Base-by-base conservation (phyloP, 1,284 basidiomycete species). In the Austroboletus niveus region DNA sequence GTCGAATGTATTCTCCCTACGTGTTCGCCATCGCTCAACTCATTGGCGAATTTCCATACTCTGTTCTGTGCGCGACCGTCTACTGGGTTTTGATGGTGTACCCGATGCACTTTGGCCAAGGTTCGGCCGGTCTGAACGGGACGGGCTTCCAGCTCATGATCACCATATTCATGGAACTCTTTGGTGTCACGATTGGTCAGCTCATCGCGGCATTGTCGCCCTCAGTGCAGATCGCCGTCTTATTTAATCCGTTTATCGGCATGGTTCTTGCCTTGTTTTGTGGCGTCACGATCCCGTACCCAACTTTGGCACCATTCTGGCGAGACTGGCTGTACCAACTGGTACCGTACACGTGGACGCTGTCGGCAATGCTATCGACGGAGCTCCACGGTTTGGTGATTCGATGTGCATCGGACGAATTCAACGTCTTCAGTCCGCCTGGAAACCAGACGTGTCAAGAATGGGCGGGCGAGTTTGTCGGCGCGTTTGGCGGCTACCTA, bases 11-110 rank as follows among this genome's bases (percentile, higher is more conserved):
- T 67, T 87, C 84, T 1, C 85, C 87, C 0, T 83, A 82, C 54
- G 87, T 92, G 43, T 95, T 95, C 65, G 89, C 92, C 12, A 79
- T 91, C 44, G 85, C 85, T 10, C 92, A 94, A 64, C 75, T 94
- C 39, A 66, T 91, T 20, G 88, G 91, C 49, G 92, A 95, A 70
- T 81, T 89, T 57, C 92, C 89, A 2, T 89, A 90, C 71, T 88
- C 82, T 42, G 68, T 89, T 12, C 57, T 88, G 4, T 93, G 89
- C 57, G 85, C 81, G 1, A 66, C 85, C 49, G 75, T 85, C 0
- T 94, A 92, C 73, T 94, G 87, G 87, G 75, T 85, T 34, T 70
- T 91, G 42, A 85, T 89, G 84, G 80, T 86, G 0, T 87, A 80
- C 63, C 87, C 89, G 0, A 83, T 86, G 66, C 85, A 83, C 49